Evolutionary conservation across 257 asterid genomes (phyloP).

Genomic region (Solanum raphanifolium): DNA sequence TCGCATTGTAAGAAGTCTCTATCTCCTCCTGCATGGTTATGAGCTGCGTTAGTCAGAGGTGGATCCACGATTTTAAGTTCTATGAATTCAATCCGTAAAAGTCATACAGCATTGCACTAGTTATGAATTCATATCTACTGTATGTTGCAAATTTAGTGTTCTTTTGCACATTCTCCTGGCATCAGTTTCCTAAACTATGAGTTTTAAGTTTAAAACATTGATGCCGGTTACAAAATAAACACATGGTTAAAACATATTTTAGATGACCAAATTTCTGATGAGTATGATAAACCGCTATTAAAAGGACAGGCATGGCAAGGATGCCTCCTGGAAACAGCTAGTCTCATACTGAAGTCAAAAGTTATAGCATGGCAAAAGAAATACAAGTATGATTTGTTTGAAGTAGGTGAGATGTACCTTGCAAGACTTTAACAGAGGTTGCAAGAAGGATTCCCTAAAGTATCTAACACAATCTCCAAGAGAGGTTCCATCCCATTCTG

Average conservation of each 20-base stretch:
- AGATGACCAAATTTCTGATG: background rate
- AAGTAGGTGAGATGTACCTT: constrained; percentile 41
- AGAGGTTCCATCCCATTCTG: constrained; percentile 76
- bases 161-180: background rate
- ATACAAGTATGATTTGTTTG: background rate
- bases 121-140: background rate
- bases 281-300: background rate
- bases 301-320: background rate
- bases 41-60: background rate
- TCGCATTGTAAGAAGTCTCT: constrained; percentile 47
- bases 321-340: background rate
- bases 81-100: background rate
- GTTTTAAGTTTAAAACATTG: background rate
- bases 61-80: background rate
- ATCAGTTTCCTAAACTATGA: background rate
- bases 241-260: background rate
- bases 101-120: background rate
- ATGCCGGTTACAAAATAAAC: background rate
- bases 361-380: background rate
- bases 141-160: background rate
- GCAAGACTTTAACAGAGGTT: constrained; percentile 85
- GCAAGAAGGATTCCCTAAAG: constrained; percentile 67
- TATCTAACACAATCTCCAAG: constrained; percentile 64
- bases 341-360: background rate
- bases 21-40: constrained; percentile 70